Conservation (phyloP, 2,329 filamentous ascomycete species). For the Pseudogymnoascus sp. region DNA sequence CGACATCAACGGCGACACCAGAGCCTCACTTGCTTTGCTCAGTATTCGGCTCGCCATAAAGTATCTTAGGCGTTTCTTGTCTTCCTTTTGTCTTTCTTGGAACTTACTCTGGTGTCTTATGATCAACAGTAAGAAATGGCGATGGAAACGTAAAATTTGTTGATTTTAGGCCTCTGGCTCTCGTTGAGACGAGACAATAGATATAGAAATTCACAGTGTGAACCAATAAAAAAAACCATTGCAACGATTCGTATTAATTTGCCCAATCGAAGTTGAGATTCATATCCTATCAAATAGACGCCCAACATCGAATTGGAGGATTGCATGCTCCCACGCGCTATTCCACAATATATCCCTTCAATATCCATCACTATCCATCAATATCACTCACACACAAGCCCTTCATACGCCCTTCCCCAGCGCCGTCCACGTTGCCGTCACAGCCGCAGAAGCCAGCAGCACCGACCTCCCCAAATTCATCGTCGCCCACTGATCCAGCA, state of each 20-base stretch:
- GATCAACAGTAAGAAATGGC: no score
- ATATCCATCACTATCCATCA: no score
- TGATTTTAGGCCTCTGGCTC: no score
- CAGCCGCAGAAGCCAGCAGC: constrained; percentile 23
- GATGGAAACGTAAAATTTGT: no score
- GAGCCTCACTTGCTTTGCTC: no score
- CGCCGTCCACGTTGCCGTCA: constrained; percentile 27
- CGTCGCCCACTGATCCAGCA: constrained; percentile 50
- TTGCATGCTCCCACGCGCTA: not conserved
- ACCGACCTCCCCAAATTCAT: constrained; percentile 42
- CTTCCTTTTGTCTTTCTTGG: no score
- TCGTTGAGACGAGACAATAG: not conserved
- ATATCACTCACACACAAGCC: no score
- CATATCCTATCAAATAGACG: not conserved
- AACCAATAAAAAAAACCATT: not conserved
- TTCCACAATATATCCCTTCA: not conserved
- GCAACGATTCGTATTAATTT: not conserved
- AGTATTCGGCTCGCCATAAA: no score
- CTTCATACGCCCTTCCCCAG: constrained; percentile 13
- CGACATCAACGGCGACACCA: no score
- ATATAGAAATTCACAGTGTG: not conserved
- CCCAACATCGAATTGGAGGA: not conserved
- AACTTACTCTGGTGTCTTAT: no score
- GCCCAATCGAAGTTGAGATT: not conserved
- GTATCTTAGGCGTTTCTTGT: no score